These are phyloP conservation scores for Melampsora americana DNA, from an alignment of 1,284 basidiomycete genomes.

Conservation along the genomic window DNA sequence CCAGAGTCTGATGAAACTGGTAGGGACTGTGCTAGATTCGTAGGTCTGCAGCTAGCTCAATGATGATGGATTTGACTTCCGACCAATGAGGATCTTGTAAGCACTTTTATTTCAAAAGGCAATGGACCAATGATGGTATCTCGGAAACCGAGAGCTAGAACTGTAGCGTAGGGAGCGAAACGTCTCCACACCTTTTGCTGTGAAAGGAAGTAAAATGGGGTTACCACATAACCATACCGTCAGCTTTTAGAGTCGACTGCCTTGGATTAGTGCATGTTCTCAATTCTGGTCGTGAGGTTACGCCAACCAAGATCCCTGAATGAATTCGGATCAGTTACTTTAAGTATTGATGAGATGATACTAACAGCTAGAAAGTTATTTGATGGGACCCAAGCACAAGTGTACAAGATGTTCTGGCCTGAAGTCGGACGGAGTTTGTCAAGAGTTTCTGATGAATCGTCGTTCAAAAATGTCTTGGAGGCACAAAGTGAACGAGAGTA, in stretches of 20 bases:
- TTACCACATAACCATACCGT: background rate
- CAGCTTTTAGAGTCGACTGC: background rate
- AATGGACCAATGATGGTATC: background rate
- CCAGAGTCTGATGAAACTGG: background rate
- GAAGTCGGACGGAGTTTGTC: too few species aligned
- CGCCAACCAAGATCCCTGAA: background rate
- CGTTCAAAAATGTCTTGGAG: too few species aligned
- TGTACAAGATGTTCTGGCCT: too few species aligned
- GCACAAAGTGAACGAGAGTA: too few species aligned
- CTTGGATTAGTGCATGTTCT: background rate
- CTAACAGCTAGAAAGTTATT: background rate
- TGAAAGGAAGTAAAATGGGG: background rate
- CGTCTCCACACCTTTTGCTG: conserved; percentile 1
- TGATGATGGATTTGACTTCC: too few species aligned
- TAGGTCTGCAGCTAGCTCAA: too few species aligned
- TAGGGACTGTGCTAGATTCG: background rate
- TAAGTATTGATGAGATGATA: conserved; percentile 3
- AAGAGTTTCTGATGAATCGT: too few species aligned
- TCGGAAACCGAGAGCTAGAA: conserved; percentile 8
- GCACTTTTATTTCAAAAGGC: background rate
- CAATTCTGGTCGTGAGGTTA: background rate
- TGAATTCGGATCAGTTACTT: background rate
- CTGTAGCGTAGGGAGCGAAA: background rate
- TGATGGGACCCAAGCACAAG: too few species aligned
- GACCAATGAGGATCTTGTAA: too few species aligned